phyloP scores from a whole-genome alignment of 768 basidiomycete species.

The Mycena rosella region DNA sequence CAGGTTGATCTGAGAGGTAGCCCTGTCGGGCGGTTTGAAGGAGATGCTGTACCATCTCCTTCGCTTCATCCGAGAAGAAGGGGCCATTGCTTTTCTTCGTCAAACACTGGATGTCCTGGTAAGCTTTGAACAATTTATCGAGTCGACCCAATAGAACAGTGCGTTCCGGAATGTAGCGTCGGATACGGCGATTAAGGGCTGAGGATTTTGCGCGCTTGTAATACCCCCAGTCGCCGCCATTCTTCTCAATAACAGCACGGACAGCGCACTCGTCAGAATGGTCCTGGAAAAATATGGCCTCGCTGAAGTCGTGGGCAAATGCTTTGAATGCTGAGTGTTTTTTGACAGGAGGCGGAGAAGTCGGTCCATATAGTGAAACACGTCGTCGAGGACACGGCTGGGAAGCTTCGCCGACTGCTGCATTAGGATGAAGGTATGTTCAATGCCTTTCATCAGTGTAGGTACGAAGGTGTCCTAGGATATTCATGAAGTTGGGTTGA shows the following conservation, averaged over 20 bases:
- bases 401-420: not conserved
- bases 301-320: slow-evolving; percentile 7
- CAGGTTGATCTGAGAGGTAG: slow-evolving; percentile 39
- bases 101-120: slow-evolving; percentile 6
- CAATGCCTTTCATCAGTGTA: no score
- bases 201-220: not conserved
- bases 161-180: slow-evolving; percentile 2
- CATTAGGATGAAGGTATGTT: no score
- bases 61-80: slow-evolving; percentile 17
- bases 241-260: not conserved
- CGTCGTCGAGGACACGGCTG: slow-evolving; percentile 15
- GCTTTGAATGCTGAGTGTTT: slow-evolving; percentile 22
- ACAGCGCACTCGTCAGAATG: not conserved
- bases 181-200: slow-evolving; percentile 2
- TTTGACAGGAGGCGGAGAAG: slow-evolving; percentile 16
- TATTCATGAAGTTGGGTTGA: no score
- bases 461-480: no score
- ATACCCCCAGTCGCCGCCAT: slow-evolving; percentile 8
- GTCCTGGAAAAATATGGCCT: slow-evolving; percentile 21
- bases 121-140: not conserved
- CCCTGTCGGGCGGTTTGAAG: slow-evolving; percentile 14
- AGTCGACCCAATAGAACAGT: not conserved
- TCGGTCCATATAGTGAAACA: slow-evolving; percentile 25
- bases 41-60: slow-evolving; percentile 5
- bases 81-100: not conserved